Evolutionary conservation across 371 early-diverging fungal species (phyloP), one percentile per base, ranked within the genome.

Genomic region (Conidiobolus coronatus): DNA sequence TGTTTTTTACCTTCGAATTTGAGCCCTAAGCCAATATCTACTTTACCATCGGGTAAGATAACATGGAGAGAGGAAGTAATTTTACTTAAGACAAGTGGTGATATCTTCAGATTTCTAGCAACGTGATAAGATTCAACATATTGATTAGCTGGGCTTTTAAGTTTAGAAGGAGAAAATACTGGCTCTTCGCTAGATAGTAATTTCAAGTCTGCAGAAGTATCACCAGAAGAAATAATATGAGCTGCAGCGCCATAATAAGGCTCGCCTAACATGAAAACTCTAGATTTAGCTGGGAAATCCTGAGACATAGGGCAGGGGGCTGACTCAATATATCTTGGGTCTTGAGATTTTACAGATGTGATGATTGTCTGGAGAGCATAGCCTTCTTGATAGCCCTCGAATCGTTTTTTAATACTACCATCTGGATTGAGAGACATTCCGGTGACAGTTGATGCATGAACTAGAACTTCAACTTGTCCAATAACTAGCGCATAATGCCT

Each of bases 361-460:
- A 85, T 76, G 8, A 79, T 58, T 1, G 74, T 67, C 53, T 86
- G 84, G 9, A 85, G 53, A 11, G 86, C 69, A 39, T 75, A 66
- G 11, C 74, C 63, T 1, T 64, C 65, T n/a, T 55, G 65, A 6
- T 70, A 66, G 41, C 70, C 71, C 1, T 67, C 71, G 55, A 77
- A 94, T 48, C 86, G 81, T 58, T 87, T 88, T 48, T 78, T 68
- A 15, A 89, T 55, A 0, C 87, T 70, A 7, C 95, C 95, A 50
- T 86, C 76, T 20, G 72, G 67, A 22, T 66, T 65, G 39, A 79
- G 64, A 48, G 68, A 60, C 70, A 94, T 63, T 6, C 68, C 73
- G 38, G 60, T 14, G 18, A 35, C 40, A 6, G 36, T 22, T 15
- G 21, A 12, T 18, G 12, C 18, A 33, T 44, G 23, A 11, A 44